Percentiles rank a stretch among this genome's conserved stretches.
These are phyloP conservation scores for Boletus vermiculosoides DNA, from an alignment of 768 basidiomycete species.

Conservation along the genomic window DNA sequence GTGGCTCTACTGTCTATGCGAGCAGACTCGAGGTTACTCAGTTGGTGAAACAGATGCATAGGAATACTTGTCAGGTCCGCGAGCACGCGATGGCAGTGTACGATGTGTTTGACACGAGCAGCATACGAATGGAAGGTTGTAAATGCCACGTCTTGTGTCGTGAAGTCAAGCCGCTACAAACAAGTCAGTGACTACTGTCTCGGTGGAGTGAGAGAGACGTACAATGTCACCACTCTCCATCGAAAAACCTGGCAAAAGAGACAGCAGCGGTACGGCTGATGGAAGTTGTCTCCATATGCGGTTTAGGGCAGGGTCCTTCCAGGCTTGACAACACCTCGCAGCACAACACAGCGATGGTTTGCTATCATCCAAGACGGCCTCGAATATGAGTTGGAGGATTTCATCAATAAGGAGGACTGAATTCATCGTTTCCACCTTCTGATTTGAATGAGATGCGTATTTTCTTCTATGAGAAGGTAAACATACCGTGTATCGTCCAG, in stretches of 20 bases:
- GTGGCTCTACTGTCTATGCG: slow-evolving; percentile 19
- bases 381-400: slow-evolving; percentile 44
- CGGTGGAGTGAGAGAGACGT: not conserved
- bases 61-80: slow-evolving; percentile 6
- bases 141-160: not conserved
- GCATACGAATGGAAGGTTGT: slow-evolving; percentile 22
- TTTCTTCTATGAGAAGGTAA: not conserved
- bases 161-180: slow-evolving; percentile 12
- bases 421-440: slow-evolving; percentile 38
- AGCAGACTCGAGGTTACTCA: slow-evolving; percentile 20
- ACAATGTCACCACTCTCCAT: slow-evolving; percentile 14
- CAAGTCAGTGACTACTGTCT: not conserved
- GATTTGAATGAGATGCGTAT: not conserved
- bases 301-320: slow-evolving; percentile 50
- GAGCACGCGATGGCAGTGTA: slow-evolving; percentile 18
- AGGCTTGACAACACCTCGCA: slow-evolving; percentile 46
- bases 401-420: slow-evolving; percentile 48
- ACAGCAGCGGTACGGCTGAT: slow-evolving; percentile 42
- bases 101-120: slow-evolving; percentile 24
- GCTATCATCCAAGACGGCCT: slow-evolving; percentile 29
- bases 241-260: slow-evolving; percentile 30
- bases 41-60: not conserved
- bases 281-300: slow-evolving; percentile 43
- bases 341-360: slow-evolving; percentile 33
- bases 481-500: slow-evolving; percentile 6